These are phyloP conservation scores for Phaeotremella fagi DNA, from an alignment of 768 basidiomycete species.

Conservation along the genomic window DNA sequence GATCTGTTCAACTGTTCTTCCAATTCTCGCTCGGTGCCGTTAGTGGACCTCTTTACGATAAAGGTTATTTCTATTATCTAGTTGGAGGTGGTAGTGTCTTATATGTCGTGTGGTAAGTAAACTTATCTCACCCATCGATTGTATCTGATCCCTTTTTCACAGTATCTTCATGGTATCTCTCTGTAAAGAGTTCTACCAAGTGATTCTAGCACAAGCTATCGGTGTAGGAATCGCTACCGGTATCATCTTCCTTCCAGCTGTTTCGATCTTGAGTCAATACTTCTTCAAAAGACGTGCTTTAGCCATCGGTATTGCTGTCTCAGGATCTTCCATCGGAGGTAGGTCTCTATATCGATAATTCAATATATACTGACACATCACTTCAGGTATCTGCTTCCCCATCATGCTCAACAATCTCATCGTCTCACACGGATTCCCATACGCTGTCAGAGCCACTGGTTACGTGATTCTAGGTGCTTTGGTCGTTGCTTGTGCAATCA, in stretches of 20 bases:
- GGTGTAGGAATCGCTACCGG: conserved; percentile 54
- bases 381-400: conserved; percentile 36
- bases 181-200: conserved; percentile 27
- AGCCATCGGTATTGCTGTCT: conserved; percentile 51
- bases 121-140: not conserved
- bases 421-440: conserved; percentile 20
- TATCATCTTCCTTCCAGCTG: conserved; percentile 55
- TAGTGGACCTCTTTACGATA: conserved; percentile 47
- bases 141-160: not conserved
- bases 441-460: conserved; percentile 27
- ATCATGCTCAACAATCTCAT: conserved; percentile 48
- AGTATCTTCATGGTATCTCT: conserved; percentile 36
- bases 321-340: conserved; percentile 49
- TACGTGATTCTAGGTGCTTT: conserved; percentile 22
- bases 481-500: conserved; percentile 12
- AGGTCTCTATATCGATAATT: not conserved
- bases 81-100: conserved; percentile 21
- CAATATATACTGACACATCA: not conserved
- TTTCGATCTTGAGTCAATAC: conserved; percentile 54
- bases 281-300: conserved; percentile 51
- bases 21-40: conserved; percentile 41
- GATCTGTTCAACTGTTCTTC: conserved; percentile 46
- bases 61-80: conserved; percentile 41
- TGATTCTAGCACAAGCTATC: conserved; percentile 36
- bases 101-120: conserved; percentile 27